Conservation (phyloP, 495 filamentous ascomycete genomes). For the Penicillium ucsense region DNA sequence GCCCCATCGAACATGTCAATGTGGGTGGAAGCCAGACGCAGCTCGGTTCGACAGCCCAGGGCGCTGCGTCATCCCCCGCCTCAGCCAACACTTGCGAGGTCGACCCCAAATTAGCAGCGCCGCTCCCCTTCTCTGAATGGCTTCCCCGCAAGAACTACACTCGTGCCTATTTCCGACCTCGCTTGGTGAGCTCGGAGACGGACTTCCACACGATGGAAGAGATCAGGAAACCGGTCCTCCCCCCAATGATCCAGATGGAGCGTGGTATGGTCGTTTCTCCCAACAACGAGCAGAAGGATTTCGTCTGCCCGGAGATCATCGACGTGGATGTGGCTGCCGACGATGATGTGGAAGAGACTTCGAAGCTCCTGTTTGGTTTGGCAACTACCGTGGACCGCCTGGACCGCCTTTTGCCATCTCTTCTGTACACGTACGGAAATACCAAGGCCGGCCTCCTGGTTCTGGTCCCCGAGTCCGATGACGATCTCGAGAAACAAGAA, state of each 20-base stretch:
- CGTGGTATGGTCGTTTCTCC: conserved; percentile 36
- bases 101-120: conserved; percentile 28
- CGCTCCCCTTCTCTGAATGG: conserved; percentile 36
- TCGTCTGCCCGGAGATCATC: conserved; percentile 38
- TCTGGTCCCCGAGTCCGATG: conserved; percentile 37
- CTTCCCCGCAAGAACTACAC: conserved; percentile 41
- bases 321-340: conserved; percentile 36
- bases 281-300: conserved; percentile 22
- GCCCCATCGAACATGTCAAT: conserved; percentile 24
- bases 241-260: conserved; percentile 37
- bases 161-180: conserved; percentile 38
- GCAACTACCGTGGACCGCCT: conserved; percentile 42
- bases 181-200: conserved; percentile 26
- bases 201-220: conserved; percentile 35
- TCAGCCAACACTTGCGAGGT: conserved; percentile 24
- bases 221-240: conserved; percentile 33
- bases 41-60: conserved; percentile 13
- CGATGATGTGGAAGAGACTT: conserved; percentile 38
- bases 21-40: conserved; percentile 6
- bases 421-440: conserved; percentile 41
- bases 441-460: conserved; percentile 41
- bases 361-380: conserved; percentile 42
- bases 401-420: conserved; percentile 36
- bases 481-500: conserved; percentile 35
- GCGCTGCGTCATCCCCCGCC: not conserved